phyloP scores from a whole-genome alignment of 805 yeast genomes.

The Jamesozyma jinghongensis region DNA sequence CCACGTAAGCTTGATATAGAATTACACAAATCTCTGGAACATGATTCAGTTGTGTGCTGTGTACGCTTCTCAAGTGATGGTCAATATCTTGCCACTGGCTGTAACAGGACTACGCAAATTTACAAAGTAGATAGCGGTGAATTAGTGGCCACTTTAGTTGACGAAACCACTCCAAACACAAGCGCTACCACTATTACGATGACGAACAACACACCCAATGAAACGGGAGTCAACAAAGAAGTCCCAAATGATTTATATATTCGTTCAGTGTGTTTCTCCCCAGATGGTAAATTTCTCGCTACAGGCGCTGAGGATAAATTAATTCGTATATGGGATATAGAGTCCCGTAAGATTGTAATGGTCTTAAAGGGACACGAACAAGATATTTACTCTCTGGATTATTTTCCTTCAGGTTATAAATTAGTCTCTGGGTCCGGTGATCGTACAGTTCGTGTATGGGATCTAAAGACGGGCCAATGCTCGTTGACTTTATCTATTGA shows the following conservation, averaged over 20 bases:
- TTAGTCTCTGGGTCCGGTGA: conserved; percentile 95
- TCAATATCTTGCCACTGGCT: conserved; percentile 88
- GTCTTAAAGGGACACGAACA: conserved; percentile 92
- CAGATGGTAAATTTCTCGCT: conserved; percentile 87
- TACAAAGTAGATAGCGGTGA: conserved; percentile 89
- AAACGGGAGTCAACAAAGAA: conserved; percentile 19
- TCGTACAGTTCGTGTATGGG: conserved; percentile 95
- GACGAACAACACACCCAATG: conserved; percentile 37
- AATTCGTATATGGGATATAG: conserved; percentile 93
- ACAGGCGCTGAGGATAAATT: conserved; percentile 89
- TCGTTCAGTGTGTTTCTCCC: conserved; percentile 92
- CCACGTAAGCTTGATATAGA: conserved; percentile 73
- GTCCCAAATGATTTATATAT: conserved; percentile 75
- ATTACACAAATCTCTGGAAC: conserved; percentile 81
- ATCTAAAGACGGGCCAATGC: conserved; percentile 78
- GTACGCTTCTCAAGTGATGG: conserved; percentile 90
- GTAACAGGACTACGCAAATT: conserved; percentile 92
- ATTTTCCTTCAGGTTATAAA: conserved; percentile 88
- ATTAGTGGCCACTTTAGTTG: conserved; percentile 74
- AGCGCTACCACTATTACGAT: conserved; percentile 24
- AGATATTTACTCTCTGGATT: conserved; percentile 92
- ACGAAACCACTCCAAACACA: conserved; percentile 42
- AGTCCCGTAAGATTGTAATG: conserved; percentile 74
- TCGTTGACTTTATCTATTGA: conserved; percentile 82
- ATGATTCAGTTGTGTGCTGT: conserved; percentile 92